A percentile compares a stretch with the other conserved stretches of the same genome.
Conservation (phyloP, 2,329 filamentous ascomycete species). For the Colletotrichum sp. region DNA sequence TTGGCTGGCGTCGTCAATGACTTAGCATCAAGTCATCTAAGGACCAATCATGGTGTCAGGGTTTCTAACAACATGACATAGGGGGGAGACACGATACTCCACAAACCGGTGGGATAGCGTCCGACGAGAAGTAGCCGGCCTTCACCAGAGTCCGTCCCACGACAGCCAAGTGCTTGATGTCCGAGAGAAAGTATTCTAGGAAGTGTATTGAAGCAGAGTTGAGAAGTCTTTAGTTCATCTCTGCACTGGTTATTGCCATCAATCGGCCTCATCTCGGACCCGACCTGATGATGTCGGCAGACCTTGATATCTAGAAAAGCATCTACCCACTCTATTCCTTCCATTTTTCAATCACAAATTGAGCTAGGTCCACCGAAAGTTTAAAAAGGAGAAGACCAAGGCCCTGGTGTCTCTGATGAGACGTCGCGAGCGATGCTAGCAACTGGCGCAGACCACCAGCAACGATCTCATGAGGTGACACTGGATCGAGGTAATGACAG, state of each 20-base stretch:
- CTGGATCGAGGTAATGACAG: neutral
- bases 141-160: neutral
- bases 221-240: neutral
- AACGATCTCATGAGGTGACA: neutral
- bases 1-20: neutral
- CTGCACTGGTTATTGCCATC: neutral
- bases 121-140: neutral
- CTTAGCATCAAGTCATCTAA: neutral
- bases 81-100: neutral
- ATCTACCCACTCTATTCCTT: neutral
- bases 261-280: neutral
- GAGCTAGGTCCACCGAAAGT: neutral
- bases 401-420: neutral
- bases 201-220: neutral
- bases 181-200: neutral
- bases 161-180: neutral
- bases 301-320: neutral
- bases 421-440: neutral
- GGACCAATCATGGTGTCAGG: neutral
- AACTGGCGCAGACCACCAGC: neutral
- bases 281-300: neutral
- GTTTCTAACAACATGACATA: neutral
- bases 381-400: neutral
- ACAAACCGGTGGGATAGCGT: neutral
- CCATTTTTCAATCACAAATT: neutral